Evolutionary conservation across 352 stramenopile species (phyloP), one percentile per base, ranked within the genome.

Genomic region (Phytophthora ohioensis): DNA sequence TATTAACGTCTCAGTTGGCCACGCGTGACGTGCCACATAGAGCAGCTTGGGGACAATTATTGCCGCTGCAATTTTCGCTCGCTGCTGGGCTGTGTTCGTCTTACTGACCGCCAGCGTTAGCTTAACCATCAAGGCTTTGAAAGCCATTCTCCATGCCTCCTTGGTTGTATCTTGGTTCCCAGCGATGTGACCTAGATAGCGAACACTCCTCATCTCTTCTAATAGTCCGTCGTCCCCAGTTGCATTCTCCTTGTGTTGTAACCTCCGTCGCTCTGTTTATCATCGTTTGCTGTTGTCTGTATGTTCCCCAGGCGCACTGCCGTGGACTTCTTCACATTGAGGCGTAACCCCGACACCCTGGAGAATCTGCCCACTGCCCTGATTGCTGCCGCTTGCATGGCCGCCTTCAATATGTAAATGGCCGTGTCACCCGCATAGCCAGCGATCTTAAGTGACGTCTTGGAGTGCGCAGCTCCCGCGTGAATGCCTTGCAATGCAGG

Each of bases 341-440:
- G 31, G 3, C 21, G 21, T 21, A 21, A 21, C 21, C 21, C 21
- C 21, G 21, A 21, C 21, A 21, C 21, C 21, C 21, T 21, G 21
- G 21, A 21, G 21, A 21, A 21, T 21, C 21, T 21, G 21, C 21
- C 21, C 21, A 21, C 21, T 21, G 21, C 21, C 60, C 41, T 7
- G 60, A 60, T 13, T 1, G 3, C 61, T 54, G 21, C 21, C 0
- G 51, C 51, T 3, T 41, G 36, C 7, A 41, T 41, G 36, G 30
- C 60, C 7, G 31, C 2, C 17, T 67, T 49, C 32, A 48, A 47
- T 3, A 5, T 13, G 11, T 57, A 65, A 2, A 65, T 49, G 1
- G 46, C 35, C 2, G 57, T 65, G 7, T 65, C 57, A n/a, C 57
- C 57, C 31, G 46, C 57, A 15, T 57, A 65, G 2, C 46, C 57